Conservation (phyloP, 2,329 filamentous ascomycete species). For the Fusarium napiforme region DNA sequence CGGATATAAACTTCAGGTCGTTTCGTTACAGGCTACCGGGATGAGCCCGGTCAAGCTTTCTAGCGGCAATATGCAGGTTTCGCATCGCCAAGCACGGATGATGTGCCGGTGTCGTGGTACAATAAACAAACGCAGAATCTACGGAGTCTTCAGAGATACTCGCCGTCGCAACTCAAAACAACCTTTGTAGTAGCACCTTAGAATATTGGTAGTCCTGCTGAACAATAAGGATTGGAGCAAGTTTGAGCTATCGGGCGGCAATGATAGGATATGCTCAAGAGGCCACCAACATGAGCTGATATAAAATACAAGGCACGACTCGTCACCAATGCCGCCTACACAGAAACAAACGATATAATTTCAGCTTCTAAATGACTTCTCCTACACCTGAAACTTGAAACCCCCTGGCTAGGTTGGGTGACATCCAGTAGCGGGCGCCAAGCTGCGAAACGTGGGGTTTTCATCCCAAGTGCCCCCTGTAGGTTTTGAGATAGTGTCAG, state of each 20-base stretch:
- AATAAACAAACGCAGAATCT: fast-evolving
- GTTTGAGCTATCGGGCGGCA: too few relatives aligned
- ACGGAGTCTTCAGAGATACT: fast-evolving
- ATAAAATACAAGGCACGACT: neutral
- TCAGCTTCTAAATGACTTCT: neutral
- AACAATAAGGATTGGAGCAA: too few relatives aligned
- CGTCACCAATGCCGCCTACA: neutral
- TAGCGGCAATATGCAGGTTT: neutral
- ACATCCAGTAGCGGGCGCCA: neutral
- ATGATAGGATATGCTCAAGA: too few relatives aligned
- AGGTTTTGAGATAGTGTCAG: too few relatives aligned
- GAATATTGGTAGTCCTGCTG: too few relatives aligned
- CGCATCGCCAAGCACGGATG: neutral
- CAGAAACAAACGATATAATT: neutral
- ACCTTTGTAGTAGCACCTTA: too few relatives aligned
- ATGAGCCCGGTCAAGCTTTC: fast-evolving
- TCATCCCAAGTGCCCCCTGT: too few relatives aligned
- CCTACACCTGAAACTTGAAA: neutral
- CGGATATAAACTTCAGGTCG: neutral
- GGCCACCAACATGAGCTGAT: too few relatives aligned
- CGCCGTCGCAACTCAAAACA: fast-evolving
- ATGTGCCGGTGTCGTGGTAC: neutral
- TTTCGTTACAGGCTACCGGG: neutral
- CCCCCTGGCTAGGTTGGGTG: neutral
- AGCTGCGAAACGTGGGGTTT: neutral